Conservation (phyloP, 2,329 filamentous ascomycete genomes). For the Verticillium dahliae region DNA sequence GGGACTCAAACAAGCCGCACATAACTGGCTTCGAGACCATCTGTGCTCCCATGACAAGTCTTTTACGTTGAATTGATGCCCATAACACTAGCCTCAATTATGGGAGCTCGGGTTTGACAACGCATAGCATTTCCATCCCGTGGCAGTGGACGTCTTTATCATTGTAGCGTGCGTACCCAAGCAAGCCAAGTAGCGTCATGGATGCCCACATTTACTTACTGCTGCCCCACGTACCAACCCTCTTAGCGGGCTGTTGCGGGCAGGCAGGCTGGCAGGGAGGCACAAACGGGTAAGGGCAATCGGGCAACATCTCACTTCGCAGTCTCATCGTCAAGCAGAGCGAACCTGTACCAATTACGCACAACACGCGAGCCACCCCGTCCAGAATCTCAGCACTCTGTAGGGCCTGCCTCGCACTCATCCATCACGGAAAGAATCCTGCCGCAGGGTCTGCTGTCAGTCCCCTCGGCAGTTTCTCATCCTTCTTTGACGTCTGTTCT, state of each 20-base stretch:
- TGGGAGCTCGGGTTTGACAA: too few relatives aligned
- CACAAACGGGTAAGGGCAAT: background rate
- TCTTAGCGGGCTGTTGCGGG: background rate
- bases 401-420: background rate
- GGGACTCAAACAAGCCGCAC: too few relatives aligned
- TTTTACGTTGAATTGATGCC: too few relatives aligned
- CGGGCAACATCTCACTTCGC: background rate
- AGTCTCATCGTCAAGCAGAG: background rate
- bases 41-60: too few relatives aligned
- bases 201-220: background rate
- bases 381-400: background rate
- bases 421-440: background rate
- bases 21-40: too few relatives aligned
- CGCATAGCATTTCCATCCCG: too few relatives aligned
- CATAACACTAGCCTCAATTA: too few relatives aligned
- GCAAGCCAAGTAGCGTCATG: background rate
- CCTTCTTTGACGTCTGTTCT: background rate
- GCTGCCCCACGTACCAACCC: background rate
- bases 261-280: background rate
- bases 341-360: background rate
- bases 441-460: too few relatives aligned
- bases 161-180: too few relatives aligned
- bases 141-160: too few relatives aligned
- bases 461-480: background rate
- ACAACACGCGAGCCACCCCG: background rate